Base-by-base conservation (phyloP, 2,329 filamentous ascomycete genomes). In the Claviceps africana region DNA sequence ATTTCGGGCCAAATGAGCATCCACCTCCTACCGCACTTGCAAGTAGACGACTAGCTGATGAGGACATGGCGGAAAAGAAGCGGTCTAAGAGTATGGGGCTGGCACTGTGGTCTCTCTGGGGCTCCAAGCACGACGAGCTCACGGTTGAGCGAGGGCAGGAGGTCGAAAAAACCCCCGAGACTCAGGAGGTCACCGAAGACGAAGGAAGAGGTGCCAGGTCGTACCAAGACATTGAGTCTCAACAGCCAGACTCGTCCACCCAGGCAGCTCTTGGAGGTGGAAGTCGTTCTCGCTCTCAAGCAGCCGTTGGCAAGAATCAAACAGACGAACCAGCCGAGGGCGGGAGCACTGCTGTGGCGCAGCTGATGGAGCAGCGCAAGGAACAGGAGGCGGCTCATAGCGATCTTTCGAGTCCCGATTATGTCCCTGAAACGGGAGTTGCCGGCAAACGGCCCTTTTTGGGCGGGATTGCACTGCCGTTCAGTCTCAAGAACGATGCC, bases 1-100 rank as follows among this genome's bases (percentile, higher is more conserved):
- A 79, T 0, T 87, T 88, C 56, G 78, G 78, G 1, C 70, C 75
- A 2, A 86, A 82, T 0, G 91, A 97, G 64, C 72, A 71, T 0
- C 91, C 93, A 1, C 91, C 93, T 1, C 86, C 89, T 0, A 88
- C 85, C 44, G 88, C 93, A 0, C 70, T 96, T 10, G 89, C 86
- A 1, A 86, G 86, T 0, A 74, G 88, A 53, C 76, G 83, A 54
- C 75, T 73, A 56, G 70, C 64, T 35, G 60, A 61, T 39, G 56
- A 72, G n/a, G 73, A 76, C 17, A 37, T 62, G n/a, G 56, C 59
- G 1, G 61, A 64, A 56, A 73, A 73, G 59, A 76, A 76, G 62
- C 81, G 74, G 66, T 75, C 69, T 58, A 83, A 79, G 73, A 89
- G 86, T 57, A 79, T 85, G 67, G 87, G 85, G 8, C 72, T 96